Conservation (phyloP, 1,284 basidiomycete species). For the Ganoderma lingzhi region DNA sequence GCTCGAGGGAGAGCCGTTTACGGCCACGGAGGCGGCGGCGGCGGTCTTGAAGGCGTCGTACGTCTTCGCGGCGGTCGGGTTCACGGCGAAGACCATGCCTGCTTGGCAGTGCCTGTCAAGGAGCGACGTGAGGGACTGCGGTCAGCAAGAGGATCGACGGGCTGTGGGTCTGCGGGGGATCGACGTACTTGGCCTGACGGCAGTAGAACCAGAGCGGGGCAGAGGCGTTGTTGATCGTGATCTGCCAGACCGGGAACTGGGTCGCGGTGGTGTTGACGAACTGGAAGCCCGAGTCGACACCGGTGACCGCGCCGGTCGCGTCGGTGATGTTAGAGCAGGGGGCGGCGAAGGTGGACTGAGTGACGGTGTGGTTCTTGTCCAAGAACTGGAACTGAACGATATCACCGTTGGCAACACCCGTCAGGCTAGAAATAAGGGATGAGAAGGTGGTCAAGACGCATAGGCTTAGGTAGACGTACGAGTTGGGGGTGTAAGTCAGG, state of each 20-base stretch:
- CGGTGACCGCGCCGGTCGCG: constrained; percentile 39
- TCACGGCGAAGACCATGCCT: constrained; percentile 53
- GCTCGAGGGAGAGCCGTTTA: constrained; percentile 26
- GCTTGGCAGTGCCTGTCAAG: constrained; percentile 42
- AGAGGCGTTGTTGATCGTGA: constrained; percentile 47
- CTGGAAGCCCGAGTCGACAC: constrained; percentile 54
- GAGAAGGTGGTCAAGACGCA: background rate
- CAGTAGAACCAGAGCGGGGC: constrained; percentile 54
- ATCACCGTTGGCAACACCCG: constrained; percentile 56
- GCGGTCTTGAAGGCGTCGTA: constrained; percentile 46
- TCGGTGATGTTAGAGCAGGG: constrained; percentile 49
- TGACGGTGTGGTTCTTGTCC: constrained; percentile 56
- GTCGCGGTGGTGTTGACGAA: constrained; percentile 42
- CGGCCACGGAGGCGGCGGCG: constrained; percentile 41
- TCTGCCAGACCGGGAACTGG: constrained; percentile 42
- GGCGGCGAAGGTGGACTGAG: constrained; percentile 63
- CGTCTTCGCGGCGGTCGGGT: constrained; percentile 43
- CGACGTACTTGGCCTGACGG: constrained; percentile 44
- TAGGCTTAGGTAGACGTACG: constrained; percentile 24
- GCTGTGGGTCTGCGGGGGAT: background rate
- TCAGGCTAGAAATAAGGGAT: constrained; percentile 43
- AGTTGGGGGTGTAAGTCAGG: constrained; percentile 53
- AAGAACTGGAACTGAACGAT: constrained; percentile 59
- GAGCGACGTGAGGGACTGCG: constrained; percentile 3
- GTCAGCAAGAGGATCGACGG: background rate